phyloP scores from a whole-genome alignment of 345 rosid genomes.

The Geranium rotundifolium region DNA sequence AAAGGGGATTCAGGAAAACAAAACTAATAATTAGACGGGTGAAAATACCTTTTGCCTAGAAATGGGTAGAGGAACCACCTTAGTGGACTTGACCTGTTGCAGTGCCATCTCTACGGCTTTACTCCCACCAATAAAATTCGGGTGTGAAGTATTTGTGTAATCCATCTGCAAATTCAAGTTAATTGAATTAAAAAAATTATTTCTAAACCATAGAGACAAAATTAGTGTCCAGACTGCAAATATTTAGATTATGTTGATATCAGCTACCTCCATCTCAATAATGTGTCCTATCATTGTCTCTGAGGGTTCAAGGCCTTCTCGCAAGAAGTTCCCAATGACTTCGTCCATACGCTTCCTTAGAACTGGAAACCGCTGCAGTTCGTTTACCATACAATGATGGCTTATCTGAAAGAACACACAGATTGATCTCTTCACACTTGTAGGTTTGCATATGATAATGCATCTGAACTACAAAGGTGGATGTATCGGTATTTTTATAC shows the following conservation, averaged over 20 bases:
- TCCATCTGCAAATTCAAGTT: conserved; percentile 59
- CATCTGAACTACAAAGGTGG: background rate
- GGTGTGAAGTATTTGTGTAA: conserved; percentile 89
- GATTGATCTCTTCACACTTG: conserved; percentile 2
- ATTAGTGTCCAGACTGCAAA: background rate
- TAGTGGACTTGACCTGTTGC: conserved; percentile 64
- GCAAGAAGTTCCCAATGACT: conserved; percentile 72
- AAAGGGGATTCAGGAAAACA: conserved; percentile 1
- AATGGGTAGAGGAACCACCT: conserved; percentile 36
- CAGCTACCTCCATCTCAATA: conserved; percentile 81
- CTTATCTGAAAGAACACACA: conserved; percentile 55
- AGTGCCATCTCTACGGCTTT: conserved; percentile 74
- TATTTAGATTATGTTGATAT: background rate
- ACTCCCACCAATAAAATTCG: conserved; percentile 83
- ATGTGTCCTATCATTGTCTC: conserved; percentile 88
- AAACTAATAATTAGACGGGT: conserved; percentile 5
- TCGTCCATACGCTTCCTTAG: conserved; percentile 90
- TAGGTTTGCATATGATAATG: background rate
- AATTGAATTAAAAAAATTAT: background rate
- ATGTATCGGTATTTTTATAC: conserved; percentile 15
- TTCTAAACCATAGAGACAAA: too few relatives aligned
- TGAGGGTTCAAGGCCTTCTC: conserved; percentile 86
- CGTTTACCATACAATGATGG: conserved; percentile 66
- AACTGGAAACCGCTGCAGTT: conserved; percentile 74
- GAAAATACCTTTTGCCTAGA: conserved; percentile 55